Percentiles rank a stretch among this genome's conserved stretches.
These are phyloP conservation scores for Heliamphora exappendiculata DNA, from an alignment of 148 eudicot species.

Conservation along the genomic window DNA sequence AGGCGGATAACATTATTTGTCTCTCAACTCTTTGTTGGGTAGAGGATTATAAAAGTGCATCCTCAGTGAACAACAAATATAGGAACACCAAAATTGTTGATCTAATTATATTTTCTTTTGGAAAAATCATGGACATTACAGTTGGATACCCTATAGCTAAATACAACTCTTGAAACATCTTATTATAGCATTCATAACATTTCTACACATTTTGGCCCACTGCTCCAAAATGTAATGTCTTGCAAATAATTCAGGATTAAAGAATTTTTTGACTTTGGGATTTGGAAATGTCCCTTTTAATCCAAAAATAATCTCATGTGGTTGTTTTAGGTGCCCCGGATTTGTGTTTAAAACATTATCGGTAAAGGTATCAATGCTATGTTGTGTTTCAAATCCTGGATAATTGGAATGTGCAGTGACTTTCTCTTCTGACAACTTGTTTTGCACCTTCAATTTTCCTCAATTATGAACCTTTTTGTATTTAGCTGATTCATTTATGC, in stretches of 20 bases:
- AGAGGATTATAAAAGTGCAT: slow-evolving; percentile 6
- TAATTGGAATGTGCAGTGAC: too few relatives aligned
- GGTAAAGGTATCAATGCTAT: too few relatives aligned
- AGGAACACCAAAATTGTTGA: slow-evolving; percentile 12
- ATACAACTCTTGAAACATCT: background rate
- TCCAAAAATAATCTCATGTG: too few relatives aligned
- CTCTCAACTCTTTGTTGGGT: background rate
- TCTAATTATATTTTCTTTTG: background rate
- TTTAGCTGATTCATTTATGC: too few relatives aligned
- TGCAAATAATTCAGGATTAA: background rate
- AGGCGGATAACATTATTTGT: background rate
- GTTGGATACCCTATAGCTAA: too few relatives aligned
- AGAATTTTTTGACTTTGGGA: background rate
- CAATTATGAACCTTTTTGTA: too few relatives aligned
- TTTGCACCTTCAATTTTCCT: too few relatives aligned
- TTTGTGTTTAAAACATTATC: too few relatives aligned
- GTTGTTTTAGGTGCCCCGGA: too few relatives aligned
- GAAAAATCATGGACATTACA: background rate
- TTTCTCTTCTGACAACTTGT: too few relatives aligned
- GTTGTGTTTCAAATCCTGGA: too few relatives aligned
- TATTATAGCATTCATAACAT: background rate
- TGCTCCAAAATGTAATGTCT: background rate
- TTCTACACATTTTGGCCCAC: background rate
- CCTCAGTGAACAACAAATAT: background rate
- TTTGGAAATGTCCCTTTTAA: background rate